Conservation (phyloP, 306 rosid species). For the Phaseolus lunatus region DNA sequence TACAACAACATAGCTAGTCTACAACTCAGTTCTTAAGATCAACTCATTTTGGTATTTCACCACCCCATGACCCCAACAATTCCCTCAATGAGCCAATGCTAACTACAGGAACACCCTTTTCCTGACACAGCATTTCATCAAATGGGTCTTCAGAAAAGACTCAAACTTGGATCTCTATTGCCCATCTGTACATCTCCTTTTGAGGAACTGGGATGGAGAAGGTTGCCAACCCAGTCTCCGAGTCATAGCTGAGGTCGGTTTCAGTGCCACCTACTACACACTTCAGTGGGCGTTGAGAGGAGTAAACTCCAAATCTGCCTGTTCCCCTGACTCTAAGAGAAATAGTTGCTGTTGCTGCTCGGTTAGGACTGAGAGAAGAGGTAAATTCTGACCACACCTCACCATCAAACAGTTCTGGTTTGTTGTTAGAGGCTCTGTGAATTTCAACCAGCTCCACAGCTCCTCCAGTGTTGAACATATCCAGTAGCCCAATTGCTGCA, state of each 20-base stretch:
- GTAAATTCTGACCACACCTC: slow-evolving; percentile 54
- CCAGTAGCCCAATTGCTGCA: slow-evolving; percentile 86
- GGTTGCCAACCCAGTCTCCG: slow-evolving; percentile 64
- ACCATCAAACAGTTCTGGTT: slow-evolving; percentile 57
- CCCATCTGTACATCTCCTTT: slow-evolving; percentile 75
- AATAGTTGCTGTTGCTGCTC: slow-evolving; percentile 57
- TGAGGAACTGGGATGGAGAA: slow-evolving; percentile 61
- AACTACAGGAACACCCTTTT: slow-evolving; percentile 24
- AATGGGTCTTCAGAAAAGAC: background rate
- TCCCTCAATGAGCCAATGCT: background rate
- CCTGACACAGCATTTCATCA: slow-evolving; percentile 22
- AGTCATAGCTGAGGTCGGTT: slow-evolving; percentile 57
- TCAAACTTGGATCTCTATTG: slow-evolving; percentile 69
- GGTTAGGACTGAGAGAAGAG: slow-evolving; percentile 50
- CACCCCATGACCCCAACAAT: background rate
- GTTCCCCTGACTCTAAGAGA: slow-evolving; percentile 69
- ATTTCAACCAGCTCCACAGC: slow-evolving; percentile 72
- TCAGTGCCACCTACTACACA: slow-evolving; percentile 59
- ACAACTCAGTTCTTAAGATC: background rate
- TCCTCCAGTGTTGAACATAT: slow-evolving; percentile 84
- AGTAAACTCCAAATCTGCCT: slow-evolving; percentile 81
- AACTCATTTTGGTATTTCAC: background rate
- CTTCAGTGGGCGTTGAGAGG: slow-evolving; percentile 65
- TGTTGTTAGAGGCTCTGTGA: slow-evolving; percentile 47
- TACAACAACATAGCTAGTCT: background rate